phyloP scores from a whole-genome alignment of 2,329 filamentous ascomycete species.

The Colletotrichum liaoningense region DNA sequence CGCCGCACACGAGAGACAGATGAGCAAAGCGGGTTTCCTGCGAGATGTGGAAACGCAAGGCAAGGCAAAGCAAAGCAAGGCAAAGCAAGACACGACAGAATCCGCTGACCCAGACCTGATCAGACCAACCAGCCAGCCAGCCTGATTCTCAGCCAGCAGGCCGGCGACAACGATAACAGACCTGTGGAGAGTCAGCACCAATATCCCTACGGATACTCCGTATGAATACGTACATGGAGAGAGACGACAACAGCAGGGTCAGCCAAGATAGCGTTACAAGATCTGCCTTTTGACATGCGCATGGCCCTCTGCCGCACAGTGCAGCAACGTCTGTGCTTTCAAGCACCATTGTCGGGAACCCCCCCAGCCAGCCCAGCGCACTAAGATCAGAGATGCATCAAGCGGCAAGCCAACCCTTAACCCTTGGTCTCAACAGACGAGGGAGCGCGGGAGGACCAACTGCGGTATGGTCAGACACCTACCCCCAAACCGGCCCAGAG shows the following conservation, averaged over 20 bases:
- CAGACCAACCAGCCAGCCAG: neutral
- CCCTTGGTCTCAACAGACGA: neutral
- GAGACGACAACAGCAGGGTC: slow-evolving; percentile 7
- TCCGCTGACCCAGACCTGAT: neutral
- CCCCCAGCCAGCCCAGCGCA: slow-evolving; percentile 24
- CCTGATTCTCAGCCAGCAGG: neutral
- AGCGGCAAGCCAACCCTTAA: neutral
- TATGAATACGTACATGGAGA: neutral
- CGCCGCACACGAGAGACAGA: neutral
- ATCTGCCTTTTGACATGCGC: slow-evolving; percentile 36
- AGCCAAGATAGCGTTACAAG: slow-evolving; percentile 34
- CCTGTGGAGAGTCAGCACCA: neutral
- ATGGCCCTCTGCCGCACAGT: slow-evolving; percentile 36
- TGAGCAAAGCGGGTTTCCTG: neutral
- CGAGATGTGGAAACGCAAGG: neutral
- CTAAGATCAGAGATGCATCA: slow-evolving; percentile 32
- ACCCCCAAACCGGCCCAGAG: neutral
- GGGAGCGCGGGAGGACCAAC: neutral
- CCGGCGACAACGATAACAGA: neutral
- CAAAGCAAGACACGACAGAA: neutral
- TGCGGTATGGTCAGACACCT: neutral
- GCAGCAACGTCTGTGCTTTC: slow-evolving; percentile 33
- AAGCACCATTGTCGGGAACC: slow-evolving; percentile 20
- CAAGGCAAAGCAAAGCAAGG: neutral
- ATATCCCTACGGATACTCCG: neutral